phyloP scores from a whole-genome alignment of 768 basidiomycete genomes.

The Leccinum rimulosum region DNA sequence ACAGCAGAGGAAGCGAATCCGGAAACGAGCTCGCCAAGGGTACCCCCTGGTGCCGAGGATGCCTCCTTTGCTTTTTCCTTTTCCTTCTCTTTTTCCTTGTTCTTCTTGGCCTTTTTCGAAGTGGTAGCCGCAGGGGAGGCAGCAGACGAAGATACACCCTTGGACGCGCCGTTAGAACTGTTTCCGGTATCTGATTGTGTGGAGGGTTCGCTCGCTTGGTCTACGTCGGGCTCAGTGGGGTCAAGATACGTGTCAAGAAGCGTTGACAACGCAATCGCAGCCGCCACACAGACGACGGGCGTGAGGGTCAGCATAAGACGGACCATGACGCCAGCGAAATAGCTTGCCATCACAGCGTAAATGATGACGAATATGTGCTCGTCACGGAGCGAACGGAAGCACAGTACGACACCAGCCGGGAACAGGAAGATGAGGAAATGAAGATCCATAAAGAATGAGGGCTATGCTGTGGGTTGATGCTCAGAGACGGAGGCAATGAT shows the following conservation, averaged over 20 bases:
- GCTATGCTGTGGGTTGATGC: constrained; percentile 99
- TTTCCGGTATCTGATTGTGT: not conserved
- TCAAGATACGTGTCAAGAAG: constrained; percentile 91
- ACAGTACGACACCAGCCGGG: constrained; percentile 92
- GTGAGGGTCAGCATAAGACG: constrained; percentile 97
- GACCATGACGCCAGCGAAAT: constrained; percentile 99
- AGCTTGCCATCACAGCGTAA: constrained; percentile 92
- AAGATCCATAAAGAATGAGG: constrained; percentile 99
- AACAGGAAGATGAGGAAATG: constrained; percentile 97
- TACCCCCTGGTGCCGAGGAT: constrained; percentile 33
- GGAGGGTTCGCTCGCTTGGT: not conserved
- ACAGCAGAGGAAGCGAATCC: constrained; percentile 36
- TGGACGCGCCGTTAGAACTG: not conserved
- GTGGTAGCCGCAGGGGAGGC: constrained; percentile 30
- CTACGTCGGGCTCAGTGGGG: constrained; percentile 61
- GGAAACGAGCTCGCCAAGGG: constrained; percentile 42
- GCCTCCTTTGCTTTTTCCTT: constrained; percentile 46
- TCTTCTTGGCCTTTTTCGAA: constrained; percentile 51
- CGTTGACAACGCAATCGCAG: constrained; percentile 87
- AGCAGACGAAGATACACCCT: constrained; percentile 24
- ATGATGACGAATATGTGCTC: constrained; percentile 99
- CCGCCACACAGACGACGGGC: constrained; percentile 91
- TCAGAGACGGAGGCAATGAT: constrained; percentile 99
- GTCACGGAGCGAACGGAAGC: constrained; percentile 92
- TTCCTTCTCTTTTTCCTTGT: constrained; percentile 36